Conservation (phyloP, 1,284 basidiomycete genomes). For the Irpex rosettiformis region DNA sequence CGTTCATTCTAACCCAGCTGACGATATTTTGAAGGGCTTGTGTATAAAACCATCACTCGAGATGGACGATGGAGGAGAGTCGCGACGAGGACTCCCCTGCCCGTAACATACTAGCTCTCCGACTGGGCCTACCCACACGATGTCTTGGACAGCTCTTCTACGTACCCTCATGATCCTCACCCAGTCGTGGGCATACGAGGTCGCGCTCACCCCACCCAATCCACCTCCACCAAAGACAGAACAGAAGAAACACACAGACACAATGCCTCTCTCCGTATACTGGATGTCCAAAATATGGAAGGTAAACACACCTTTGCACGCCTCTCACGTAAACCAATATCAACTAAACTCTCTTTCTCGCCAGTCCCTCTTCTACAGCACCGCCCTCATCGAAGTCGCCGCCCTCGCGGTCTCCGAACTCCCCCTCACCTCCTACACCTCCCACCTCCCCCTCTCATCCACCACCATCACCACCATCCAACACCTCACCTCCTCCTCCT, state of each 20-base stretch:
- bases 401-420: not conserved
- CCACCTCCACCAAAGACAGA: not conserved
- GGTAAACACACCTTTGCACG: not conserved
- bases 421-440: not conserved
- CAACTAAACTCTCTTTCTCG: not conserved
- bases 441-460: not conserved
- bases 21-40: not conserved
- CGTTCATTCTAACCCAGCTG: not conserved
- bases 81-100: too few relatives aligned
- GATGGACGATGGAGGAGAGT: too few relatives aligned
- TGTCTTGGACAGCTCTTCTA: not conserved
- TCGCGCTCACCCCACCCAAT: not conserved
- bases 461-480: not conserved
- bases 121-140: not conserved
- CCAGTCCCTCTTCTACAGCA: not conserved
- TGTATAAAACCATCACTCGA: not conserved
- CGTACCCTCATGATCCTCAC: not conserved
- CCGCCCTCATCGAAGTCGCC: not conserved
- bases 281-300: slow-evolving; percentile 2
- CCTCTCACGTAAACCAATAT: not conserved
- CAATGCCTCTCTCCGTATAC: not conserved
- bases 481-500: not conserved
- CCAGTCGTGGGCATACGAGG: not conserved
- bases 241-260: not conserved
- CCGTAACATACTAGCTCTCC: too few relatives aligned